Conservation (phyloP, 495 filamentous ascomycete genomes). For the Hypoxylon perforatum region DNA sequence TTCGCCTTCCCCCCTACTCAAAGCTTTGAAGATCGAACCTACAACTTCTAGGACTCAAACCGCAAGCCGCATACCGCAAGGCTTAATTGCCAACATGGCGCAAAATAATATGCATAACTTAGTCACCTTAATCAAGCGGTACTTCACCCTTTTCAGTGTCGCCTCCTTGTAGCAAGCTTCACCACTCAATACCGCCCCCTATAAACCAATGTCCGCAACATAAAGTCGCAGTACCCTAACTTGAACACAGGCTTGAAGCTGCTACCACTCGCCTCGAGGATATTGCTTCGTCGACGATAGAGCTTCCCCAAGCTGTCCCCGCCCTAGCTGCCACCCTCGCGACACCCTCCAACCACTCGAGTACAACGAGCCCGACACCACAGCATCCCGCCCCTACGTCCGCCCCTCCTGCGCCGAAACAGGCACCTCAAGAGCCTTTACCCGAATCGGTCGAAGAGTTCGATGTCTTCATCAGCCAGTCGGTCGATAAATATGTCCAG, state of each 20-base stretch:
- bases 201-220: background rate
- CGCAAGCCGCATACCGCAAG: conserved; percentile 4
- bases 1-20: conserved; percentile 20
- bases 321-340: conserved; percentile 50
- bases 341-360: conserved; percentile 43
- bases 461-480: conserved; percentile 78
- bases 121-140: conserved; percentile 98
- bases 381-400: conserved; percentile 47
- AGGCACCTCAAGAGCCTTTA: conserved; percentile 66
- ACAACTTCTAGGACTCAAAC: conserved; percentile 12
- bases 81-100: conserved; percentile 55
- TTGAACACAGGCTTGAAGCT: conserved; percentile 84
- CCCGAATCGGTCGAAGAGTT: conserved; percentile 87
- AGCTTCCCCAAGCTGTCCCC: conserved; percentile 61
- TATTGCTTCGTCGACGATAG: conserved; percentile 80
- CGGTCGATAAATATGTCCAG: conserved; percentile 81
- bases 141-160: conserved; percentile 24
- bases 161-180: background rate
- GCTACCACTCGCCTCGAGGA: conserved; percentile 97
- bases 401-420: conserved; percentile 45
- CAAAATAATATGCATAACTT: conserved; percentile 90
- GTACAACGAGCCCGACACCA: conserved; percentile 46
- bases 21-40: conserved; percentile 22
- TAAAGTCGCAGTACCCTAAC: conserved; percentile 35
- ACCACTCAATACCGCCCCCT: background rate